phyloP scores from a whole-genome alignment of 768 basidiomycete genomes.

The Lactarius trivialis region DNA sequence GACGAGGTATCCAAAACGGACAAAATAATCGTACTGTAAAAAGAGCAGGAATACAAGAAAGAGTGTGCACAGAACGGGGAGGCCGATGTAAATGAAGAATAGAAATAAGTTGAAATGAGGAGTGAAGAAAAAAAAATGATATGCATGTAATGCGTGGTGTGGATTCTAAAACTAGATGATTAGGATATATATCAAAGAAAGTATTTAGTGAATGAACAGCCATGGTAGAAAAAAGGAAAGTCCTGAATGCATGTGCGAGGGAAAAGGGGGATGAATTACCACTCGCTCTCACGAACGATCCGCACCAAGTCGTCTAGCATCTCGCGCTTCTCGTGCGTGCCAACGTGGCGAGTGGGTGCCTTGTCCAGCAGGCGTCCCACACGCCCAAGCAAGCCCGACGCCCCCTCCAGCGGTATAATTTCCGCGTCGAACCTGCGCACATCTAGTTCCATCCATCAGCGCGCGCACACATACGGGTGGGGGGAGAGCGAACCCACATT shows the following conservation, averaged over 20 bases:
- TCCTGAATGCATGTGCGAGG: not conserved
- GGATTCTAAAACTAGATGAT: not conserved
- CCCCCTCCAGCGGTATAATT: conserved; percentile 69
- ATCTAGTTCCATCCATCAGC: conserved; percentile 35
- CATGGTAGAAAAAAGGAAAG: not conserved
- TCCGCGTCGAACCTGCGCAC: conserved; percentile 71
- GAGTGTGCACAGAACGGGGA: not conserved
- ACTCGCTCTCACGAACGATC: conserved; percentile 23
- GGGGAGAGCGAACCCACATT: conserved; percentile 41
- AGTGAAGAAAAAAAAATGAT: not conserved
- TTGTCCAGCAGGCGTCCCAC: conserved; percentile 54
- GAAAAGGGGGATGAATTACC: not conserved
- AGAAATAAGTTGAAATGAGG: conserved; percentile 15
- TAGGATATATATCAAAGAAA: conserved; percentile 7
- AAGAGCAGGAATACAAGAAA: conserved; percentile 5
- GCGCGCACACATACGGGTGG: too few species aligned
- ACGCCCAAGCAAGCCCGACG: conserved; percentile 58
- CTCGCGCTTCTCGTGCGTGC: conserved; percentile 35
- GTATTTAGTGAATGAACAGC: not conserved
- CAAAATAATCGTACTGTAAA: not conserved
- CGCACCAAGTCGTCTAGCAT: conserved; percentile 21
- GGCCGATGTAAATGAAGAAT: conserved; percentile 3
- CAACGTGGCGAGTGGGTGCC: conserved; percentile 36
- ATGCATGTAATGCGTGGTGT: conserved; percentile 1
- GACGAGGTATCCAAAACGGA: not conserved